Evolutionary conservation across 495 filamentous ascomycete species (phyloP).

Genomic region (Chaetomidium leptoderma): DNA sequence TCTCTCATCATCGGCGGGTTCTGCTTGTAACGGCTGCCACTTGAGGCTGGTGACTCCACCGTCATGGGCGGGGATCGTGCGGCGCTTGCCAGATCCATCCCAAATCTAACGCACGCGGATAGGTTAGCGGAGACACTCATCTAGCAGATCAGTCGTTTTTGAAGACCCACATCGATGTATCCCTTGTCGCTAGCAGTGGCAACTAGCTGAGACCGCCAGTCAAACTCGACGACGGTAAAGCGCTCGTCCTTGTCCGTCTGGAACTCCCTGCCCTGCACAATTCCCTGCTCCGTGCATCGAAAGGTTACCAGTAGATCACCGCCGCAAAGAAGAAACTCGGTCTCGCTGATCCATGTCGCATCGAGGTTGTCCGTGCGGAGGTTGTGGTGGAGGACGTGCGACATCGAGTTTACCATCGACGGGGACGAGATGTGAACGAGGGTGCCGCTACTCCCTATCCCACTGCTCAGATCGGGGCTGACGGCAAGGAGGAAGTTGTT

Average conservation of each 20-base stretch:
- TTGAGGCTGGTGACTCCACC: constrained; percentile 46
- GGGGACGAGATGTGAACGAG: constrained; percentile 51
- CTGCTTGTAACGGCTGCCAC: constrained; percentile 48
- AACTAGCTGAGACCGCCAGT: constrained; percentile 41
- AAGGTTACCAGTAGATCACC: constrained; percentile 46
- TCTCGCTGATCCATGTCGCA: constrained; percentile 56
- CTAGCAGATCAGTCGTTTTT: not conserved
- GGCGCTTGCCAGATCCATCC: constrained; percentile 42
- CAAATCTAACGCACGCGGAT: constrained; percentile 40
- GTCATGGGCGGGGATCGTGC: constrained; percentile 47
- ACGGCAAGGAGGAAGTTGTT: constrained; percentile 52
- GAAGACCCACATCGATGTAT: constrained; percentile 46
- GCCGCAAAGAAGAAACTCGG: constrained; percentile 58
- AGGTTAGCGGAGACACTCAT: not conserved
- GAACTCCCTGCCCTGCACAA: constrained; percentile 38
- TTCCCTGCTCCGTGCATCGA: constrained; percentile 35
- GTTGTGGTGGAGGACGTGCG: constrained; percentile 43
- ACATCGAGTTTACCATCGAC: constrained; percentile 34
- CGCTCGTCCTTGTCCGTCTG: constrained; percentile 41
- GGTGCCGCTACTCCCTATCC: constrained; percentile 39
- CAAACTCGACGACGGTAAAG: constrained; percentile 48
- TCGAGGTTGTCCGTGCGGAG: constrained; percentile 48
- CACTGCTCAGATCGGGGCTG: constrained; percentile 37
- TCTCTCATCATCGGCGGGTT: constrained; percentile 41
- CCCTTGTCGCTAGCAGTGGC: constrained; percentile 51